These are phyloP conservation scores for Westerdykella aurantiaca DNA, from an alignment of 2,329 filamentous ascomycete genomes.

Conservation along the genomic window DNA sequence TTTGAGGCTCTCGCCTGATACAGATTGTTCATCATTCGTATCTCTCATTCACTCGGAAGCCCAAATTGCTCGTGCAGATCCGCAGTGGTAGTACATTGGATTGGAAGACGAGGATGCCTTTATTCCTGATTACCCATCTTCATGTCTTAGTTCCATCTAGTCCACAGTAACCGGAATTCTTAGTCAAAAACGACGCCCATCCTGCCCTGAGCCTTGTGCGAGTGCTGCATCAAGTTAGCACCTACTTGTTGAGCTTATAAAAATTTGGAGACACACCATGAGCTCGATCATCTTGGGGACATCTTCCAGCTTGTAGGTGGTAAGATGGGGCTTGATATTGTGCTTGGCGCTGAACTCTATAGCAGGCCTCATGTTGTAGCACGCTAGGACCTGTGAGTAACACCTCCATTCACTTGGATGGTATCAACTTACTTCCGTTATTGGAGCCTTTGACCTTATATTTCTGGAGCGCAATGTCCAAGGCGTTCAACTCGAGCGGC, in stretches of 20 bases:
- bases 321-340: constrained; percentile 27
- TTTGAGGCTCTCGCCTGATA: too few relatives aligned
- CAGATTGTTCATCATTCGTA: too few relatives aligned
- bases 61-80: too few relatives aligned
- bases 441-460: constrained; percentile 27
- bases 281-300: constrained; percentile 33
- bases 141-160: background rate
- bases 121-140: background rate
- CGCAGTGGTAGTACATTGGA: too few relatives aligned
- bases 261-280: constrained; percentile 15
- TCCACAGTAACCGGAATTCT: background rate
- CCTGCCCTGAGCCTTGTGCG: constrained; percentile 24
- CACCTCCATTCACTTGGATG: constrained; percentile 27
- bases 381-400: constrained; percentile 40
- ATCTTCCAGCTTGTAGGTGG: constrained; percentile 25
- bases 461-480: constrained; percentile 27
- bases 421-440: constrained; percentile 26
- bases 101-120: too few relatives aligned
- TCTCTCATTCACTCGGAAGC: too few relatives aligned
- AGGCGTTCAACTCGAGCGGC: constrained; percentile 26
- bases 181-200: constrained; percentile 29
- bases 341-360: constrained; percentile 33
- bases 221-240: constrained; percentile 8
- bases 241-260: background rate
- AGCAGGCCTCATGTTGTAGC: constrained; percentile 30